phyloP scores from a whole-genome alignment of 2,329 filamentous ascomycete genomes.

The Elsinoe necatrix region DNA sequence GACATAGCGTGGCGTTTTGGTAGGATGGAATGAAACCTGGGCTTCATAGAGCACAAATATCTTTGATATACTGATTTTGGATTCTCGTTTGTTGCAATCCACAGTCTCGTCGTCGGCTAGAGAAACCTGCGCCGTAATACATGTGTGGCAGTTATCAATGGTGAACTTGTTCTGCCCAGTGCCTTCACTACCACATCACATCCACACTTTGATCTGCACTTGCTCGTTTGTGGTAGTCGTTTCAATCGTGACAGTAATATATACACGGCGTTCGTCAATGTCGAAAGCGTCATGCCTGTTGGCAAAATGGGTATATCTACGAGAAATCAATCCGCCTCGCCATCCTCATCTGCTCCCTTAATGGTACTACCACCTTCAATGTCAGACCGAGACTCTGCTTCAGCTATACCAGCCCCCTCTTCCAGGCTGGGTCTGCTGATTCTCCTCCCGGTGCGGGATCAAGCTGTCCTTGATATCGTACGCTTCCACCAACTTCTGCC shows the following conservation, averaged over 20 bases:
- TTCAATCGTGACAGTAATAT: background rate
- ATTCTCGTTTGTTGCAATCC: too few relatives aligned
- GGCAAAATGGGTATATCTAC: background rate
- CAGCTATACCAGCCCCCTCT: slow-evolving; percentile 59
- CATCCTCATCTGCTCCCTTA: background rate
- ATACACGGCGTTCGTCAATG: background rate
- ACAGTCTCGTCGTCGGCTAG: too few relatives aligned
- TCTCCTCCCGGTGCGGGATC: slow-evolving; percentile 64
- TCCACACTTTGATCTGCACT: too few relatives aligned
- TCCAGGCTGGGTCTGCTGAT: slow-evolving; percentile 49
- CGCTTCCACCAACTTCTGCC: slow-evolving; percentile 66
- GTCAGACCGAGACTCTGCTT: background rate
- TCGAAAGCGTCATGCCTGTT: background rate
- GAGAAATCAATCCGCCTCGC: background rate
- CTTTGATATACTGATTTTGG: too few relatives aligned
- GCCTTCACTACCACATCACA: too few relatives aligned
- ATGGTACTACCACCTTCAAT: background rate
- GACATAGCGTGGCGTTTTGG: background rate
- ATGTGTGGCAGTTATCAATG: too few relatives aligned
- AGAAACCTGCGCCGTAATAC: too few relatives aligned
- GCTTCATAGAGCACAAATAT: too few relatives aligned
- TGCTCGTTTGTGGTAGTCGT: too few relatives aligned
- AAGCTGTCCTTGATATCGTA: slow-evolving; percentile 72
- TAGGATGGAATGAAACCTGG: background rate
- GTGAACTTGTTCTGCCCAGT: too few relatives aligned